Base-by-base conservation (phyloP, 2,329 filamentous ascomycete species). In the Daldinia eschscholtzii region DNA sequence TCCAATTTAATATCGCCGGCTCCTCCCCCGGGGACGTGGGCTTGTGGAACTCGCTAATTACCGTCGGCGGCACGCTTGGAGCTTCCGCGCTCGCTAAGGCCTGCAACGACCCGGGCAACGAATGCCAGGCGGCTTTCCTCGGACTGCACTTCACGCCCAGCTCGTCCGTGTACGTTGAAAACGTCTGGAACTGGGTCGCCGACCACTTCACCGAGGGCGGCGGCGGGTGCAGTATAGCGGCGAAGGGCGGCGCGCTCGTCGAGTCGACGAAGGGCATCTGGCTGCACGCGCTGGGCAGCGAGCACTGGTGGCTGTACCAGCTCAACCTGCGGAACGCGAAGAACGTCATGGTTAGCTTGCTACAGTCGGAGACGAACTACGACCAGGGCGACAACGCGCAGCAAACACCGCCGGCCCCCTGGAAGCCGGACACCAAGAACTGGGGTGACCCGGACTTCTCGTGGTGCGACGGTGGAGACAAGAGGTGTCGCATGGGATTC, bases 281-380 rank as follows among this genome's bases (percentile, higher is more conserved):
- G 86, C 78, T 87, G 9, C 81, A 84, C 68, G 85, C 83, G 4
- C 81, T 84, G 0, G 83, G 84, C 2, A 84, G 81, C 52, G 87
- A 89, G 79, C 87, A 89, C 76, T 84, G 83, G 78, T 84, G 84
- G 76, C 77, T 89, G 55, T 89, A 89, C 78, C 86, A 89, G 77
- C 84, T 88, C 70, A 85, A 87, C 68, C 76, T 88, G 58, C 79
- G 81, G 55, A 78, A 79, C 39, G 85, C 86, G 0, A 74, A 79
- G 61, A 86, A 87, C 66, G 82, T 88, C 7, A 80, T 86, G 61
- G 79, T 85, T 13, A 82, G 81, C 13, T 72, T 87, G 75, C 80
- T 86, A 64, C 85, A 88, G 77, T 82, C 81, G 52, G 87, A 89
- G 77, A 87, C 86, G 9, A 86, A 86, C 50, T 87, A 87, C 73